A percentile compares a stretch with the other conserved stretches of the same genome.
Evolutionary conservation across 169 alveolate species (phyloP).

Genomic region (Plasmodium inui): DNA sequence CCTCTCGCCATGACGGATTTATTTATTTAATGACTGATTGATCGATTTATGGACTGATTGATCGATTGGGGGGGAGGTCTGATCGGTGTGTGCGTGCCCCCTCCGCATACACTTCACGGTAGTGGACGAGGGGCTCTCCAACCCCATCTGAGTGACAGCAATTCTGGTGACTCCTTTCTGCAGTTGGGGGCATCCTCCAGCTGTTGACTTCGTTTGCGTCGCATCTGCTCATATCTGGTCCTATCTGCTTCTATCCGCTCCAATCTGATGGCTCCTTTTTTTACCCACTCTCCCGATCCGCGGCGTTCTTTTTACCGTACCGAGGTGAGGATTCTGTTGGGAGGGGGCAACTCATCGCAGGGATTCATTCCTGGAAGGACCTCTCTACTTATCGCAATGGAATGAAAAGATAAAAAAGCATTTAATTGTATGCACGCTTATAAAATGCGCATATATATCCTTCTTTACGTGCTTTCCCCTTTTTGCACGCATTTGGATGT

Average conservation of each 20-base stretch:
- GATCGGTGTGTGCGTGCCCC: neutral
- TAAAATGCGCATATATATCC: neutral
- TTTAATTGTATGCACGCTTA: neutral
- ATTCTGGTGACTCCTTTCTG: neutral
- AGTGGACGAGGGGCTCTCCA: neutral
- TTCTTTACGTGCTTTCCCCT: neutral
- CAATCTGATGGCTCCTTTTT: neutral
- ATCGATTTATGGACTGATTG: too few species aligned
- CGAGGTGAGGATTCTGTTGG: neutral
- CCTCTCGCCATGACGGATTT: constrained; percentile 43
- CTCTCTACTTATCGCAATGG: neutral
- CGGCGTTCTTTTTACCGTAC: neutral
- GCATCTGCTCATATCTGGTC: neutral
- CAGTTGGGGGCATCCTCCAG: neutral
- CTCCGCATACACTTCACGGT: neutral
- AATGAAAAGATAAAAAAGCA: neutral
- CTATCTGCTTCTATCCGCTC: neutral
- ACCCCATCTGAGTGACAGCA: neutral
- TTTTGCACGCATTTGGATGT: neutral
- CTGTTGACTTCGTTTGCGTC: neutral
- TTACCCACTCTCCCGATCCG: neutral
- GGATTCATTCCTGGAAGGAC: neutral
- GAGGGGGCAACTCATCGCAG: neutral
- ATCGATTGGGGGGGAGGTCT: neutral
- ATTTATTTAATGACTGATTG: too few species aligned